Evolutionary conservation across 225 moss, liverwort and hornwort genomes (phyloP).

Genomic region (Lunularia cruciata): DNA sequence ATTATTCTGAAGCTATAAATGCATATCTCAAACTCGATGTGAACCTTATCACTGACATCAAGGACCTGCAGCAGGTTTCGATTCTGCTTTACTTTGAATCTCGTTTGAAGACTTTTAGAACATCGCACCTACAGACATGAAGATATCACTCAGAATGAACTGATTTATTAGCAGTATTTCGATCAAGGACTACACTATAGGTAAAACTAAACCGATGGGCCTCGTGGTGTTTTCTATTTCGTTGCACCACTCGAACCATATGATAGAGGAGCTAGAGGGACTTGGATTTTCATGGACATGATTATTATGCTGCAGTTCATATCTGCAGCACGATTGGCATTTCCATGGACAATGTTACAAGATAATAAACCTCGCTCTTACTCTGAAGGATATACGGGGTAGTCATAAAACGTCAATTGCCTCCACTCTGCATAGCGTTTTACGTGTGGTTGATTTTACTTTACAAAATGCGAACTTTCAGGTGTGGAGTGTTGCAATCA

Average conservation of each 20-base stretch:
- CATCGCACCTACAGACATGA: background rate
- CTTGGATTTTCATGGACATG: no score
- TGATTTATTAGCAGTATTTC: background rate
- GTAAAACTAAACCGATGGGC: background rate
- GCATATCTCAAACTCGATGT: constrained; percentile 67
- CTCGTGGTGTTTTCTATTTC: background rate
- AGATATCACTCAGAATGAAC: background rate
- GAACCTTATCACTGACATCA: constrained; percentile 49
- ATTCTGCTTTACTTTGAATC: background rate
- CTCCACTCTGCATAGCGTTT: no score
- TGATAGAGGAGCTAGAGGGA: no score
- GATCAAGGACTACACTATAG: background rate
- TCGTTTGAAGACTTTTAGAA: background rate
- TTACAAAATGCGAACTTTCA: constrained; percentile 32
- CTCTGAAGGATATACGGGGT: no score
- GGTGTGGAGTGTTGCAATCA: constrained; percentile 72
- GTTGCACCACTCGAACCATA: no score
- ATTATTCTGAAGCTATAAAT: constrained; percentile 74
- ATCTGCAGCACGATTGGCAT: no score
- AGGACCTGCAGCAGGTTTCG: constrained; percentile 71
- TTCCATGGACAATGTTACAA: no score
- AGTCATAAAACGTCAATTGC: no score
- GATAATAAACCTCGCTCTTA: no score
- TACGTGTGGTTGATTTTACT: no score
- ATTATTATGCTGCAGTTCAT: no score